Evolutionary conservation across 305 asterid genomes (phyloP).

Genomic region (Fraxinus sp.): DNA sequence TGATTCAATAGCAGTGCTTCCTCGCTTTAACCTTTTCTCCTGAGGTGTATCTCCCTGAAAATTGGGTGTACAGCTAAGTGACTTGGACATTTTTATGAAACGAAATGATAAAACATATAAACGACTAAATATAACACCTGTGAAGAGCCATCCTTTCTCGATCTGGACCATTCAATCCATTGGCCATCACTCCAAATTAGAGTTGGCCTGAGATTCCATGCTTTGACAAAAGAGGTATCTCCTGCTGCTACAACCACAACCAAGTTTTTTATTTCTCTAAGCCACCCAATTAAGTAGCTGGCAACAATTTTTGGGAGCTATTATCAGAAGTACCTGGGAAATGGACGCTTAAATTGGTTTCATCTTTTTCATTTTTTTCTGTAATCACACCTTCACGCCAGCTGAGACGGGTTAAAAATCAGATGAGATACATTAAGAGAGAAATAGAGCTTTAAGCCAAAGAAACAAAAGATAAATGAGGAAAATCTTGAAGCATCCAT

Average conservation of each 20-base stretch:
- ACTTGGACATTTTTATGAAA: conserved; percentile 5
- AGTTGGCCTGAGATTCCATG: conserved; percentile 84
- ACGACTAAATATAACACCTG: conserved; percentile 44
- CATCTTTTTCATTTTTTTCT: conserved; percentile 57
- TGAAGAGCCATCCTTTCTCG: conserved; percentile 42
- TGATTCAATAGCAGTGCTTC: conserved; percentile 42
- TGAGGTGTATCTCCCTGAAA: conserved; percentile 83
- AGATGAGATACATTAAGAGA: conserved; percentile 19
- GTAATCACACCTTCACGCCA: conserved; percentile 77
- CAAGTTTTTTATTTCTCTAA: background rate
- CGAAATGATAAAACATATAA: conserved; percentile 3
- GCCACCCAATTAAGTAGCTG: background rate
- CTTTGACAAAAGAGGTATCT: conserved; percentile 55
- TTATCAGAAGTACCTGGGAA: conserved; percentile 59
- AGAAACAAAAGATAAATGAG: conserved; percentile 5
- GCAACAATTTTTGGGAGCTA: conserved; percentile 8
- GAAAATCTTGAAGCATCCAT: conserved; percentile 6
- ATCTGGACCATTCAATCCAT: conserved; percentile 75
- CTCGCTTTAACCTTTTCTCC: conserved; percentile 72
- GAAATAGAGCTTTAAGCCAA: conserved; percentile 14
- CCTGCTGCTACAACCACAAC: conserved; percentile 51
- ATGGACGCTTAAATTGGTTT: conserved; percentile 46
- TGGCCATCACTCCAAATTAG: conserved; percentile 78
- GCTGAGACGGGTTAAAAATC: conserved; percentile 37
- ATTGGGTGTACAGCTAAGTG: conserved; percentile 23